A percentile compares a stretch with the other conserved stretches of the same genome.
These are phyloP conservation scores for Beauveria australis DNA, from an alignment of 2,329 filamentous ascomycete genomes.

Conservation along the genomic window DNA sequence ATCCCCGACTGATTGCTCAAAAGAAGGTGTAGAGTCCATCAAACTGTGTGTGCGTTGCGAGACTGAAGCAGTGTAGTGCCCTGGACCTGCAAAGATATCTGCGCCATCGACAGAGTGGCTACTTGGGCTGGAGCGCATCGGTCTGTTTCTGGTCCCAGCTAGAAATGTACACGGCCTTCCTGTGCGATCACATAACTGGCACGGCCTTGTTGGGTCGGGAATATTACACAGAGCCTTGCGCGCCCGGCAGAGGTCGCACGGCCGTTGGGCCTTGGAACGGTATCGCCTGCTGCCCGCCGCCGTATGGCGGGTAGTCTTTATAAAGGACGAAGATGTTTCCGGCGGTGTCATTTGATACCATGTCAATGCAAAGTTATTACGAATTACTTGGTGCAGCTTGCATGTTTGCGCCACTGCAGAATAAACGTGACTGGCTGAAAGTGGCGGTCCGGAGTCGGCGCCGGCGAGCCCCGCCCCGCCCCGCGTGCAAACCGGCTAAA, in stretches of 20 bases:
- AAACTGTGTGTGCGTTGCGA: background rate
- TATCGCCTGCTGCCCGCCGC: constrained; percentile 12
- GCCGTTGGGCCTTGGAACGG: constrained; percentile 17
- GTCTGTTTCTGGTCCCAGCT: background rate
- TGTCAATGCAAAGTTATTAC: background rate
- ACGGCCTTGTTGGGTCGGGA: constrained; percentile 18
- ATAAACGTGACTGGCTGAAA: background rate
- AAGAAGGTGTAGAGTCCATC: background rate
- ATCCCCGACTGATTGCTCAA: background rate
- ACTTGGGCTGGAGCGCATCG: background rate
- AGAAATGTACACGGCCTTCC: constrained; percentile 19
- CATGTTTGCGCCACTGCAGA: background rate
- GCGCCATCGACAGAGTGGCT: background rate
- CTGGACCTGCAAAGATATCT: background rate
- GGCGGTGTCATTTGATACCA: background rate
- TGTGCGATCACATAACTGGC: constrained; percentile 18
- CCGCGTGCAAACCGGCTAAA: background rate
- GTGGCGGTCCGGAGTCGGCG: constrained; percentile 3
- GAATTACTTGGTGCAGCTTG: background rate
- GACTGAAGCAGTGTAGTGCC: background rate
- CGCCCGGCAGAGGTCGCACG: constrained; percentile 17
- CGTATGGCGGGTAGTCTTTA: background rate
- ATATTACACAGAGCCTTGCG: constrained; percentile 21
- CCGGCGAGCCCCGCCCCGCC: background rate
- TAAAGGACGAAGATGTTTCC: background rate